Evolutionary conservation across 1,139 yeast genomes (phyloP), one percentile per base, ranked within the genome.

Genomic region (Pichiaceae sp.): DNA sequence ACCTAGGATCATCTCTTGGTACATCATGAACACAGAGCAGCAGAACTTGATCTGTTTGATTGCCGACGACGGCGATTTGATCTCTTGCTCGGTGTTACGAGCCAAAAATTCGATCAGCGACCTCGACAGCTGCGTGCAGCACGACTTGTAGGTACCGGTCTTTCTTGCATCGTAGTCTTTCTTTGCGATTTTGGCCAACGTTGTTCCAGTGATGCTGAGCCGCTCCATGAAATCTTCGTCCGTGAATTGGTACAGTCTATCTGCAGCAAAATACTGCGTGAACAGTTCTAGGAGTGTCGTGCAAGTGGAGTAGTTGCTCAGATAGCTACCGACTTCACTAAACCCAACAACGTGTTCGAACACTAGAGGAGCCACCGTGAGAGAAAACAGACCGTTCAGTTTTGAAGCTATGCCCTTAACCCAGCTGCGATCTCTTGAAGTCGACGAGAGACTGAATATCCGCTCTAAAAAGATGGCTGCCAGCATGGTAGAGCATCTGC

Each of bases 51-150:
- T 24, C 2, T 25, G 27, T 5, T 38, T 32, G 17, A 27, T 17
- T 12, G 19, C 27, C 2, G 17, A 11, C 1, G n/a, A 18, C 2
- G 41, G 45, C 15, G 17, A 34, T 19, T 19, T 35, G 4, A 35
- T 29, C 20, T 40, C 44, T 7, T 25, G 31, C 18, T 35, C 38
- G 1, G 47, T 38, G 18, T 39, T 36, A 16, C 34, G 33, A 14
- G 38, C 28, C 8, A 45, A 38, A 9, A 42, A 27, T 20, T 40
- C 39, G 2, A 42, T 27, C 29, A 43, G 46, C 2, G 43, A 23
- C 4, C 40, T 37, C n/a, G 38, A 32, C 27, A 40, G 44, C 16
- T 12, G 16, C 18, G 19, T 8, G 9, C 21, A 9, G 4, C 35
- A 32, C 8, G 9, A 9, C 16, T 32, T 32, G 29, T 8, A 32